Percentiles rank a stretch among this genome's conserved stretches.
These are phyloP conservation scores for Aspergillus terreus DNA, from an alignment of 2,329 filamentous ascomycete species.

Conservation along the genomic window DNA sequence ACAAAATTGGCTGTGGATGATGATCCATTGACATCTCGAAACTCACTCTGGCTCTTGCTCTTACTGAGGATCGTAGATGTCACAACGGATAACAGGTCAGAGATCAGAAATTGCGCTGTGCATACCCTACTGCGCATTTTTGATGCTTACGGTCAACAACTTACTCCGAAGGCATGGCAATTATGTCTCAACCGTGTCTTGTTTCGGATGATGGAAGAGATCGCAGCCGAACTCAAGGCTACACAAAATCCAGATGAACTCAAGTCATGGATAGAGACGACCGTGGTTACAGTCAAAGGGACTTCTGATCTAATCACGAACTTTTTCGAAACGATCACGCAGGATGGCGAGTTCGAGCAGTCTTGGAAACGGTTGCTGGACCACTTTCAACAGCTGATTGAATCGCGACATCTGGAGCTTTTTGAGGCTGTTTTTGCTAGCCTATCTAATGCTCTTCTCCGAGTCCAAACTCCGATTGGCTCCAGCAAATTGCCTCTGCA, in stretches of 20 bases:
- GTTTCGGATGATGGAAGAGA: conserved; percentile 70
- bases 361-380: conserved; percentile 73
- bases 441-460: conserved; percentile 57
- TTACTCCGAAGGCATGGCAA: conserved; percentile 76
- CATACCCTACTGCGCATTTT: conserved; percentile 90
- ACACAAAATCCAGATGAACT: conserved; percentile 21
- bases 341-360: conserved; percentile 62
- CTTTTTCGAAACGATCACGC: conserved; percentile 69
- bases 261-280: conserved; percentile 69
- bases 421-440: conserved; percentile 69
- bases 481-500: conserved; percentile 50
- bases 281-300: conserved; percentile 69
- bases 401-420: conserved; percentile 63
- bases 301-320: conserved; percentile 70
- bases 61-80: conserved; percentile 37
- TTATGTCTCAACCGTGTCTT: conserved; percentile 77
- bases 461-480: conserved; percentile 42
- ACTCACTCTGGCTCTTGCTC: conserved; percentile 34
- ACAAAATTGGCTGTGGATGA: conserved; percentile 57
- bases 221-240: conserved; percentile 51
- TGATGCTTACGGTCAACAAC: conserved; percentile 79
- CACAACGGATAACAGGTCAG: conserved; percentile 36
- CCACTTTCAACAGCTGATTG: conserved; percentile 63
- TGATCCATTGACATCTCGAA: conserved; percentile 55
- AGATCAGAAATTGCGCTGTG: conserved; percentile 62